Percentiles rank a stretch among this genome's conserved stretches.
Evolutionary conservation across 208 protist genomes (phyloP).

Genomic region (Endotrypanum monterogeii): DNA sequence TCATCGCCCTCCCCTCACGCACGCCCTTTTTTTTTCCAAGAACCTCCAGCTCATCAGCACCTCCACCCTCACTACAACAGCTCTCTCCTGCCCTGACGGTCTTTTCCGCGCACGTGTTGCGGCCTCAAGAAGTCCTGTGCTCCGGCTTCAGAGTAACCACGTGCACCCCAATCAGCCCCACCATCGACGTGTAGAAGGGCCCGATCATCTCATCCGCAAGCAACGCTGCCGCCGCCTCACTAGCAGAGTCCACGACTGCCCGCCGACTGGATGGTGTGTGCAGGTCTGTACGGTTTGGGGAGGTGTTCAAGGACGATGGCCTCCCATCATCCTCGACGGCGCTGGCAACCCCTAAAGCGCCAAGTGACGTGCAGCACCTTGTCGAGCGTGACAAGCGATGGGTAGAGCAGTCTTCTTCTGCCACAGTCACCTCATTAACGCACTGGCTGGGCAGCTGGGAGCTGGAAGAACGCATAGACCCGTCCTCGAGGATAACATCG

Average conservation of each 20-base stretch:
- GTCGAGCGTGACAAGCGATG: neutral
- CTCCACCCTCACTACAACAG: neutral
- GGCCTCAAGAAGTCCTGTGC: conserved; percentile 3
- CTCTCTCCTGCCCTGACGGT: neutral
- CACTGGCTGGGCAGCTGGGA: neutral
- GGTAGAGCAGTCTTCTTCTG: neutral
- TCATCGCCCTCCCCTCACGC: neutral
- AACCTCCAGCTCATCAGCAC: neutral
- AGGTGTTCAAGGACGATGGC: conserved; percentile 14
- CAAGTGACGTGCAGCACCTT: neutral
- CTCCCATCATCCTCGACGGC: neutral
- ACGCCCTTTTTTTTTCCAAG: neutral
- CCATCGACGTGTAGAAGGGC: conserved; percentile 63
- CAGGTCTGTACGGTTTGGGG: conserved; percentile 17
- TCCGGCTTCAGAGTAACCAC: conserved; percentile 38
- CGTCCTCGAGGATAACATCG: conserved; percentile 48
- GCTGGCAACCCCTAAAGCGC: neutral
- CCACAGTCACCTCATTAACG: neutral
- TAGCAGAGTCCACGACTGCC: conserved; percentile 5
- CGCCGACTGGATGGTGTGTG: conserved; percentile 13
- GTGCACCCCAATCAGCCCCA: conserved; percentile 74
- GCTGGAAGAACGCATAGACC: conserved; percentile 26
- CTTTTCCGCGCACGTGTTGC: neutral
- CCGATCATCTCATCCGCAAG: conserved; percentile 68
- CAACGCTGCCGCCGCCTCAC: conserved; percentile 36